These are phyloP conservation scores for Cutaneotrichosporon mucoides DNA, from an alignment of 1,284 basidiomycete genomes.

Conservation along the genomic window DNA sequence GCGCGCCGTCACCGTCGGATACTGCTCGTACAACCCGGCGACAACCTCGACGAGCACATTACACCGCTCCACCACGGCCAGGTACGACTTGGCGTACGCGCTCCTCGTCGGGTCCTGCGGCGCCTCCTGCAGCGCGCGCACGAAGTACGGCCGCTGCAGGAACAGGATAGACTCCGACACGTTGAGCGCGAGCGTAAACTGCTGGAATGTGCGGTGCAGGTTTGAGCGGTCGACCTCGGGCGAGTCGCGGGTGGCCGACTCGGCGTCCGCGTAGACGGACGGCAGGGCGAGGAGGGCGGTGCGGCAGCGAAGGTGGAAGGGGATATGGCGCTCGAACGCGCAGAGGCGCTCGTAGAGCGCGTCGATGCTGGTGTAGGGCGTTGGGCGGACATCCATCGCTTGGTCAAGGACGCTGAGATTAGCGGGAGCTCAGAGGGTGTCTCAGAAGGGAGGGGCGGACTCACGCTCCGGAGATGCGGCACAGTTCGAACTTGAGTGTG, in stretches of 20 bases:
- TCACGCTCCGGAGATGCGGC: slow-evolving; percentile 23
- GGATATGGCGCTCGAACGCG: slow-evolving; percentile 28
- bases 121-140: slow-evolving; percentile 26
- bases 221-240: slow-evolving; percentile 23
- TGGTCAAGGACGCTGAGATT: slow-evolving; percentile 19
- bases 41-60: slow-evolving; percentile 32
- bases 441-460: no score
- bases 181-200: slow-evolving; percentile 32
- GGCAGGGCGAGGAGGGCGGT: slow-evolving; percentile 24
- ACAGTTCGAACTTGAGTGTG: slow-evolving; percentile 30
- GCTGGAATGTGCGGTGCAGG: slow-evolving; percentile 30
- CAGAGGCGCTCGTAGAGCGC: slow-evolving; percentile 28
- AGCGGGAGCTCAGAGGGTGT: no score
- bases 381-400: slow-evolving; percentile 21
- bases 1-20: slow-evolving; percentile 27
- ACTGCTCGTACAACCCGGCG: slow-evolving; percentile 22
- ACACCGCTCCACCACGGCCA: slow-evolving; percentile 33
- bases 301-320: slow-evolving; percentile 29
- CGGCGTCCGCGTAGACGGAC: slow-evolving; percentile 24
- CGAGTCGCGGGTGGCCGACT: slow-evolving; percentile 20
- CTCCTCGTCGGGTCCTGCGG: slow-evolving; percentile 23
- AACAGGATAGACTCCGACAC: slow-evolving; percentile 28
- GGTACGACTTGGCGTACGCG: slow-evolving; percentile 26
- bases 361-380: slow-evolving; percentile 21
- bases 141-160: slow-evolving; percentile 35